Evolutionary conservation across 2,329 filamentous ascomycete genomes (phyloP), one percentile per base, ranked within the genome.

Genomic region (Aspergillus spinulosporus): DNA sequence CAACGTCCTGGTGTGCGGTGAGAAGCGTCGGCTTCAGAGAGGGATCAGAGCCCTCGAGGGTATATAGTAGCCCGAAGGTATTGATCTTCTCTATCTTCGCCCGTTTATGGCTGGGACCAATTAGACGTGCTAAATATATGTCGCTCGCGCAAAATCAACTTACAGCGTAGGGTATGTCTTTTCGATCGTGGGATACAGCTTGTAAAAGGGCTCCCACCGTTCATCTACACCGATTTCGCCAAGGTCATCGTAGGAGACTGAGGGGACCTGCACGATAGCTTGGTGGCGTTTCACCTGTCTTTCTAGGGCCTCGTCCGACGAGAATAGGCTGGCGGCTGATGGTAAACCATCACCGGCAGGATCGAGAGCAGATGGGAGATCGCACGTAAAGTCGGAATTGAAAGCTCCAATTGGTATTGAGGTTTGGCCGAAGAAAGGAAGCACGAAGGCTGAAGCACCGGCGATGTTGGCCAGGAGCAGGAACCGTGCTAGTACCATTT

Each of bases 61-160:
- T 52, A 4, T 45, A 52, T 7, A 52, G 40, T 31, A 52, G 40
- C 6, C 49, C 49, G 6, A 45, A 45, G 11, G 49, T 52, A 29
- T 52, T 52, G 32, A 45, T 45, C 6, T 52, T 37, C 11, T 46
- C 49, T 3, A 52, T 9, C 32, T 37, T 36, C 5, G 48, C 48
- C 7, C 39, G 37, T 4, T 29, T 32, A 21, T 50, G 48, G 2
- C 48, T 50, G 26, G 1, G 21, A 15, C 37, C 32, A 14, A 26
- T 31, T 15, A 37, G 14, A 4, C 9, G 5, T 5, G n/a, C 3
- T 12, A 5, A 21, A n/a, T 12, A n/a, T 21, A 11, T n/a, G 4
- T 36, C 34, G 3, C n/a, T 15, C 1, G n/a, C 3, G 1, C 11
- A 3, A 7, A 1, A 8, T 3, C 2, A 31, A n/a, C 49, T 52